Conservation (phyloP, 2,329 filamentous ascomycete genomes). For the Sclerotinia spermophila region DNA sequence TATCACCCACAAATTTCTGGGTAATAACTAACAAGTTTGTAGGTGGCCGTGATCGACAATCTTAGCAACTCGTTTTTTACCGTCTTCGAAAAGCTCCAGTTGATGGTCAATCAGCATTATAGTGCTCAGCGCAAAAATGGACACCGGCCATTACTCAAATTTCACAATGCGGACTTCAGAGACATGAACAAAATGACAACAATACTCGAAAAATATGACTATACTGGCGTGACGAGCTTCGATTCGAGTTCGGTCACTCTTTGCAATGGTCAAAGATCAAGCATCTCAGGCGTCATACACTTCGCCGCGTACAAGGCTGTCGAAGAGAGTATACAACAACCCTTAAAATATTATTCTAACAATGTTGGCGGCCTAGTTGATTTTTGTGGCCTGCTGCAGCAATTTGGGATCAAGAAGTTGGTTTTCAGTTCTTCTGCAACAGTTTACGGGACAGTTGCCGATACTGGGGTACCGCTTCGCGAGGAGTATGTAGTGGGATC, state of each 20-base stretch:
- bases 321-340: conserved; percentile 55
- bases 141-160: conserved; percentile 29
- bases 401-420: conserved; percentile 60
- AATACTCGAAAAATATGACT: conserved; percentile 30
- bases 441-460: conserved; percentile 57
- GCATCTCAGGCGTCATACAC: conserved; percentile 62
- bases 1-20: not conserved
- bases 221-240: conserved; percentile 16
- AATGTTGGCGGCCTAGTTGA: conserved; percentile 62
- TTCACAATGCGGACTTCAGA: conserved; percentile 33
- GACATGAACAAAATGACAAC: conserved; percentile 27
- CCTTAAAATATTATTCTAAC: conserved; percentile 64
- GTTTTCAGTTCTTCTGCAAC: conserved; percentile 67
- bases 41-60: conserved; percentile 41
- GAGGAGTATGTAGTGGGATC: conserved; percentile 50
- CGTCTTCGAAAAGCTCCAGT: conserved; percentile 26
- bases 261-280: conserved; percentile 27
- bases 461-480: conserved; percentile 48
- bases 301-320: conserved; percentile 60
- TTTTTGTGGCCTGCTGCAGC: conserved; percentile 53
- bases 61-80: conserved; percentile 38
- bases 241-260: conserved; percentile 13
- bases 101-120: conserved; percentile 27
- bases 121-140: conserved; percentile 19
- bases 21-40: conserved; percentile 9